These are phyloP conservation scores for Bauhinia variegata DNA, from an alignment of 306 rosid genomes.

Conservation along the genomic window DNA sequence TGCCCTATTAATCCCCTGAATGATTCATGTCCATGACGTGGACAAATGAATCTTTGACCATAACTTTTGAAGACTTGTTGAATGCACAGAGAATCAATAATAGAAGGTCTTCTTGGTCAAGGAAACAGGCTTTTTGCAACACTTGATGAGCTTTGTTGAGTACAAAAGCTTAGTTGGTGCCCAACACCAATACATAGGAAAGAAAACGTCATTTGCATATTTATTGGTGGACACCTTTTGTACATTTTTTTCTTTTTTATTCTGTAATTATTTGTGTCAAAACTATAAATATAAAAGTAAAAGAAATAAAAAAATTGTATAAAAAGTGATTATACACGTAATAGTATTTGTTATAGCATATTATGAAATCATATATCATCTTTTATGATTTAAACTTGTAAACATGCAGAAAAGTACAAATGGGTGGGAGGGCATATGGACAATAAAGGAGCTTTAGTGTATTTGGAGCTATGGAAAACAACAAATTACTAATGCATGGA, in stretches of 20 bases:
- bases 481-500: conserved; percentile 5
- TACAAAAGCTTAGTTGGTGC: conserved; percentile 5
- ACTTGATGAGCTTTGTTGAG: conserved; percentile 15
- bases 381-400: background rate
- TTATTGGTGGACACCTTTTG: background rate
- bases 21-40: background rate
- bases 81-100: conserved; percentile 21
- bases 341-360: too few species aligned
- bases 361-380: background rate
- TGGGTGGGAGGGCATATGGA: conserved; percentile 4
- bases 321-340: too few species aligned
- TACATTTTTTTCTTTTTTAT: background rate
- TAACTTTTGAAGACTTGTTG: conserved; percentile 25
- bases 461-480: conserved; percentile 21
- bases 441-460: conserved; percentile 13
- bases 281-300: too few species aligned
- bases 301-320: too few species aligned
- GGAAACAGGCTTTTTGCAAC: background rate
- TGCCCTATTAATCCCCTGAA: background rate
- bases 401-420: background rate
- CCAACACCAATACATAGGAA: background rate
- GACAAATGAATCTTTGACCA: conserved; percentile 28
- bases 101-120: conserved; percentile 33
- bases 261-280: too few species aligned
- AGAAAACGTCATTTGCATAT: background rate